Conservation (phyloP, 768 basidiomycete species). For the Chalciporus sphaerocephalus region DNA sequence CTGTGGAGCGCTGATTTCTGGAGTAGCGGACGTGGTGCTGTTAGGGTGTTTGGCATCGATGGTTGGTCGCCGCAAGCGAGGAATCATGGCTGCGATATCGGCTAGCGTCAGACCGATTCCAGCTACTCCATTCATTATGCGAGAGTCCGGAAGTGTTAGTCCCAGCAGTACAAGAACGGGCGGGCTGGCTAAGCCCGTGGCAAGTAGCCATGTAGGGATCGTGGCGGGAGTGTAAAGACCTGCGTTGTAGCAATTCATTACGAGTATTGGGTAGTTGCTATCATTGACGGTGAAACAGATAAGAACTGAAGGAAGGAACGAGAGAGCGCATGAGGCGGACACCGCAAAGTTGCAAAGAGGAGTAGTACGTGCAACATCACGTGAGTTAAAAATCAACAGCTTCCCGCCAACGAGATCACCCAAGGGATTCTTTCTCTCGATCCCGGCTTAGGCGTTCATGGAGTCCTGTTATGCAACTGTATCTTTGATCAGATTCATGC, state of each 20-base stretch:
- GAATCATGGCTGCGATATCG: constrained; percentile 23
- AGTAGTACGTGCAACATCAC: constrained; percentile 18
- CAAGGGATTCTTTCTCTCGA: no score
- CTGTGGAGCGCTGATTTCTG: background rate
- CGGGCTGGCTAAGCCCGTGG: constrained; percentile 22
- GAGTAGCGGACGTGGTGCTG: background rate
- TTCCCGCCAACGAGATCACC: background rate
- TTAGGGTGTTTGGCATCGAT: constrained; percentile 8
- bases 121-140: constrained; percentile 23
- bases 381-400: constrained; percentile 19
- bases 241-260: constrained; percentile 24
- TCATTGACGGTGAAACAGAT: background rate
- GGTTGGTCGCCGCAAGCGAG: constrained; percentile 20
- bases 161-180: constrained; percentile 22
- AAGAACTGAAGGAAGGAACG: background rate
- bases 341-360: background rate
- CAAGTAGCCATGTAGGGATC: constrained; percentile 19
- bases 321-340: background rate
- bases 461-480: no score
- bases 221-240: constrained; percentile 26
- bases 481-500: no score
- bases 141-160: constrained; percentile 25
- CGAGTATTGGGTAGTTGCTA: background rate
- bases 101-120: constrained; percentile 24
- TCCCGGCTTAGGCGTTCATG: no score